phyloP scores from a whole-genome alignment of 441 rosid species.

The Corymbia citriodora region DNA sequence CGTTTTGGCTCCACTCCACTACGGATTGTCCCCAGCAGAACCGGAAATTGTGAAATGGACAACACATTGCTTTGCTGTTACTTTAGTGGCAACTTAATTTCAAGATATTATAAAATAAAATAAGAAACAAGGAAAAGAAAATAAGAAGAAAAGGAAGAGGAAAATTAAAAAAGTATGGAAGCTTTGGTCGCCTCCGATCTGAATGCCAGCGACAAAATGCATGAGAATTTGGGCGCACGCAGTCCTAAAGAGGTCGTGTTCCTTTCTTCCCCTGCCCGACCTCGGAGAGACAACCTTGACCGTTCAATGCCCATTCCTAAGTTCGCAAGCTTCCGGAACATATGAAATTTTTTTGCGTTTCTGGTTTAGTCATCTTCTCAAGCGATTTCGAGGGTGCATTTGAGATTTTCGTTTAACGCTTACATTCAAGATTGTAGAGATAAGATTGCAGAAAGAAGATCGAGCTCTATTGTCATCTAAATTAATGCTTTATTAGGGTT shows the following conservation, averaged over 20 bases:
- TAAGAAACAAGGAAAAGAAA: neutral
- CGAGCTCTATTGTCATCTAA: neutral
- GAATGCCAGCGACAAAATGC: neutral
- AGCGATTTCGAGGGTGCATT: neutral
- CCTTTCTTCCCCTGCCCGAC: neutral
- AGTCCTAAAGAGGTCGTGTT: neutral
- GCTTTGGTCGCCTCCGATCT: neutral
- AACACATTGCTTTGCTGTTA: neutral
- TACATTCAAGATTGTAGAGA: neutral
- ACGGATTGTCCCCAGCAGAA: neutral
- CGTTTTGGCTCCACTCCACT: neutral
- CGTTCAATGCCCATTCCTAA: neutral
- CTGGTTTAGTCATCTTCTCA: neutral
- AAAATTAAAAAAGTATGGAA: neutral
- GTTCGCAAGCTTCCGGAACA: neutral
- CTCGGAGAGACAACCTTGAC: neutral
- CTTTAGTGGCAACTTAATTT: neutral
- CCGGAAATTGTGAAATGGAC: neutral
- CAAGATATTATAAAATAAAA: neutral
- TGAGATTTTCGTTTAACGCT: too few relatives aligned
- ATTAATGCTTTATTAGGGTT: accelerated
- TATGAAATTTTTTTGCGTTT: neutral
- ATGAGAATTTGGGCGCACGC: neutral
- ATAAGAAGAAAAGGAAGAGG: neutral
- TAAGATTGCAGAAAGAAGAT: neutral